Evolutionary conservation across 2,329 filamentous ascomycete genomes (phyloP).

Genomic region (Aspergillus aculeatinus): DNA sequence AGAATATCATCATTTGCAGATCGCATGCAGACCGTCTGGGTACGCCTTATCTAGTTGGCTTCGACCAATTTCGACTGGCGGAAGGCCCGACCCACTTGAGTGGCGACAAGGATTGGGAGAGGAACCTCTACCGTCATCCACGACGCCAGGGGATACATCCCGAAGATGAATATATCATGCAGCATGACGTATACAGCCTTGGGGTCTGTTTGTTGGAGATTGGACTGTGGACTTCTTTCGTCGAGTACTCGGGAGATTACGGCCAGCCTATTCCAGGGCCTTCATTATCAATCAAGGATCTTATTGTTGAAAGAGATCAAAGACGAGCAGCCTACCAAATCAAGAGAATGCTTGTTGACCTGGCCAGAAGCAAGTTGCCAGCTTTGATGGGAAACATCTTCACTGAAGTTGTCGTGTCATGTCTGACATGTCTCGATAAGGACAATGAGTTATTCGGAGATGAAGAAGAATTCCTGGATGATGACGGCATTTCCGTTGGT

Average conservation of each 20-base stretch:
- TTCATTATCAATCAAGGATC: too few species aligned
- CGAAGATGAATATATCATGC: constrained; percentile 48
- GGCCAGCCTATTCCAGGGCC: too few species aligned
- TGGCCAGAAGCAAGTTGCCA: too few species aligned
- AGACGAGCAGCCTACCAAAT: too few species aligned
- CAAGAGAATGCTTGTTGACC: too few species aligned
- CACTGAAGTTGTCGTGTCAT: too few species aligned
- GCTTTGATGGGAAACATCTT: too few species aligned
- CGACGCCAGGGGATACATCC: constrained; percentile 44
- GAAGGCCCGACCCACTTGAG: constrained; percentile 30
- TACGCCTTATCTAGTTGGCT: constrained; percentile 44
- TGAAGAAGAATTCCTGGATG: too few species aligned
- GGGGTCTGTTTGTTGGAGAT: constrained; percentile 57
- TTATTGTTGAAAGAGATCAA: too few species aligned
- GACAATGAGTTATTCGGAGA: too few species aligned
- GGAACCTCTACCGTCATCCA: constrained; percentile 54
- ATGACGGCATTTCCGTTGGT: too few species aligned
- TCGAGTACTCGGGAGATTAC: neutral
- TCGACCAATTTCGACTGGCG: constrained; percentile 43
- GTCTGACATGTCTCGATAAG: too few species aligned
- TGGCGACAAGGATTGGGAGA: constrained; percentile 43
- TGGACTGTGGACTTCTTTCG: constrained; percentile 36
- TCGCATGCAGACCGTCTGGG: neutral
- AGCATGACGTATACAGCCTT: constrained; percentile 58
- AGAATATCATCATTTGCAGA: constrained; percentile 25